These are phyloP conservation scores for Trypanosoma vivax DNA, from an alignment of 208 protist genomes.

Conservation along the genomic window DNA sequence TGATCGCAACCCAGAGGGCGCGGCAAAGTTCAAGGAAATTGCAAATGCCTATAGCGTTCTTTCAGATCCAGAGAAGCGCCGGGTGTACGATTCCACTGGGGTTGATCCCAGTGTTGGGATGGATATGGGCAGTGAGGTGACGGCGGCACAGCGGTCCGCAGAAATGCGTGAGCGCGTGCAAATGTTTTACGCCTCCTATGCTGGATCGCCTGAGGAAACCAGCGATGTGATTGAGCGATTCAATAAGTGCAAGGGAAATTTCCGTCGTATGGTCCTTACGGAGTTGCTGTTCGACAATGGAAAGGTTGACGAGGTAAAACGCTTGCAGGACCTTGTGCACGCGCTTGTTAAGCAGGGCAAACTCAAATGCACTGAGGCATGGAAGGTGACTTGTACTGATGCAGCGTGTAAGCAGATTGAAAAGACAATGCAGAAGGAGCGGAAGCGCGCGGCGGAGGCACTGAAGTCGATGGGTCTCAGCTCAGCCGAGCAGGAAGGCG, in stretches of 20 bases:
- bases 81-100: slow-evolving; percentile 94
- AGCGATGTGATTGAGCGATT: slow-evolving; percentile 48
- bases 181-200: slow-evolving; percentile 69
- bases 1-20: slow-evolving; percentile 80
- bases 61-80: slow-evolving; percentile 87
- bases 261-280: slow-evolving; percentile 61
- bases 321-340: slow-evolving; percentile 36
- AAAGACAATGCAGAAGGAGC: slow-evolving; percentile 39
- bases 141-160: slow-evolving; percentile 48
- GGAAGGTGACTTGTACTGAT: slow-evolving; percentile 30
- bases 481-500: neutral
- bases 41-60: slow-evolving; percentile 96
- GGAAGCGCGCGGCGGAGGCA: slow-evolving; percentile 50
- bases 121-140: slow-evolving; percentile 11
- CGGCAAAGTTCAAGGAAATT: slow-evolving; percentile 85
- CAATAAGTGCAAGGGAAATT: slow-evolving; percentile 61
- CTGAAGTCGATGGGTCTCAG: slow-evolving; percentile 46
- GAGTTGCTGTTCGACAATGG: slow-evolving; percentile 79
- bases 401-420: slow-evolving; percentile 33
- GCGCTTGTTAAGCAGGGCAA: slow-evolving; percentile 25
- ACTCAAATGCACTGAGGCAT: slow-evolving; percentile 26
- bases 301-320: slow-evolving; percentile 37
- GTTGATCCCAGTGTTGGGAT: slow-evolving; percentile 22
- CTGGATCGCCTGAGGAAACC: slow-evolving; percentile 58
- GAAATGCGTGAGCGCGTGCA: slow-evolving; percentile 58